Percentiles rank a stretch among this genome's conserved stretches.
Conservation (phyloP, 257 asterid genomes). For the Plectranthus barbatus region DNA sequence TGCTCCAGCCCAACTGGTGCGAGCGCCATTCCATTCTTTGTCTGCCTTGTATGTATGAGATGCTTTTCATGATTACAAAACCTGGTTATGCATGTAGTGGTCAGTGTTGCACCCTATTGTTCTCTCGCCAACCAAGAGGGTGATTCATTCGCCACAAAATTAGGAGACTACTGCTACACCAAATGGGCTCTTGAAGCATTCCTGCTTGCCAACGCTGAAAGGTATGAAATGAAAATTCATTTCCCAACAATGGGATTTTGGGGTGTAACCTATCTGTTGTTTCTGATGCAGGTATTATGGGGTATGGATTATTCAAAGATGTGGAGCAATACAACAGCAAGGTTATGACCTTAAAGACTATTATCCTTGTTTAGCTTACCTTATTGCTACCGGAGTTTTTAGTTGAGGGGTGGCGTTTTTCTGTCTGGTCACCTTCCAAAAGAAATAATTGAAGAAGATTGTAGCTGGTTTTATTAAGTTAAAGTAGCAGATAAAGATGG, state of each 20-base stretch:
- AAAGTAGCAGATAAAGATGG: background rate
- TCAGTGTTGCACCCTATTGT: slow-evolving; percentile 63
- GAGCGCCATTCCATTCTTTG: no score
- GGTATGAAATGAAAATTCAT: slow-evolving; percentile 16
- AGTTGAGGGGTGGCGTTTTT: slow-evolving; percentile 68
- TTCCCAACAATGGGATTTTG: background rate
- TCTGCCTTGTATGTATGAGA: no score
- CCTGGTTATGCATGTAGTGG: slow-evolving; percentile 45
- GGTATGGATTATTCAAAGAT: slow-evolving; percentile 89
- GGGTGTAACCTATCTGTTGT: background rate
- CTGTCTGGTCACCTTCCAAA: slow-evolving; percentile 80
- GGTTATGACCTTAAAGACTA: slow-evolving; percentile 55
- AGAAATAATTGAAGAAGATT: slow-evolving; percentile 35
- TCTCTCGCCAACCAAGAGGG: slow-evolving; percentile 56
- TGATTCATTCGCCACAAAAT: slow-evolving; percentile 17
- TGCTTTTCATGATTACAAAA: no score
- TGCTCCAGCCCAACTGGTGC: slow-evolving; percentile 92
- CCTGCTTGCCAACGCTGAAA: slow-evolving; percentile 47
- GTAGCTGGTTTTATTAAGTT: background rate
- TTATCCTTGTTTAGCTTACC: slow-evolving; percentile 53
- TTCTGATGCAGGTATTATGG: slow-evolving; percentile 65
- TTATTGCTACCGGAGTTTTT: slow-evolving; percentile 45
- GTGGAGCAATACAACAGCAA: slow-evolving; percentile 54
- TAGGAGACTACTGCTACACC: slow-evolving; percentile 53
- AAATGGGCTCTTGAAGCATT: slow-evolving; percentile 67